phyloP scores from a whole-genome alignment of 2,329 filamentous ascomycete genomes.

The Cercospora nicotianae region DNA sequence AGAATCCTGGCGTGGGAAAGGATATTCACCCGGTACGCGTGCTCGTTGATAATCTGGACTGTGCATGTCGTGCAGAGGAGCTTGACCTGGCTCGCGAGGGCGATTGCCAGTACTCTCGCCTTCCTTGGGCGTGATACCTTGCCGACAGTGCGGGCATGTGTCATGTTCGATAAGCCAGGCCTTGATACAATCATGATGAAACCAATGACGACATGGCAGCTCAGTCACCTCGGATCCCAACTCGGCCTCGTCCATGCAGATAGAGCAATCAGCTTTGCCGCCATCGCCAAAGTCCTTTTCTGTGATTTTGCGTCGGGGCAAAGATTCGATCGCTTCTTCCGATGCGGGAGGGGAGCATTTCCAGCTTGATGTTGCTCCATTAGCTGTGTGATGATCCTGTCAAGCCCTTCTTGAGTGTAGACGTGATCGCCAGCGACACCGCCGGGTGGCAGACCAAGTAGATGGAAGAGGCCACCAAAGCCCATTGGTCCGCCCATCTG shows the following conservation, averaged over 20 bases:
- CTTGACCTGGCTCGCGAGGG: conserved; percentile 32
- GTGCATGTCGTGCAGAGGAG: conserved; percentile 36
- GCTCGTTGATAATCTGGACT: conserved; percentile 29
- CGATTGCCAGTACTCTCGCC: conserved; percentile 24
- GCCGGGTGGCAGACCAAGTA: conserved; percentile 42
- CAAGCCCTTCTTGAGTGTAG: conserved; percentile 85
- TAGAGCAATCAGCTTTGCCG: conserved; percentile 77
- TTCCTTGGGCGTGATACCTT: conserved; percentile 48
- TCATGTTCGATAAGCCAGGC: conserved; percentile 89
- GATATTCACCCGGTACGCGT: conserved; percentile 26
- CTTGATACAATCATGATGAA: conserved; percentile 78
- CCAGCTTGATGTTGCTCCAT: conserved; percentile 80
- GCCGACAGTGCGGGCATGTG: conserved; percentile 81
- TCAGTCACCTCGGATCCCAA: conserved; percentile 71
- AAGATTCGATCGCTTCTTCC: conserved; percentile 67
- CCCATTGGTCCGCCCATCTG: conserved; percentile 10
- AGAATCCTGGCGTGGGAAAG: conserved; percentile 24
- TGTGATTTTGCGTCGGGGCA: conserved; percentile 68
- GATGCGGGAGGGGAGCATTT: conserved; percentile 82
- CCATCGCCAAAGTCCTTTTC: conserved; percentile 69
- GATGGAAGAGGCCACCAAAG: conserved; percentile 27
- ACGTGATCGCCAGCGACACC: conserved; percentile 70
- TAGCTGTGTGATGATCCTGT: conserved; percentile 80
- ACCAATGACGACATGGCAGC: conserved; percentile 90
- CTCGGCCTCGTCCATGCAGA: conserved; percentile 85